These are phyloP conservation scores for Leptomonas seymouri DNA, from an alignment of 208 protist species.

Conservation along the genomic window DNA sequence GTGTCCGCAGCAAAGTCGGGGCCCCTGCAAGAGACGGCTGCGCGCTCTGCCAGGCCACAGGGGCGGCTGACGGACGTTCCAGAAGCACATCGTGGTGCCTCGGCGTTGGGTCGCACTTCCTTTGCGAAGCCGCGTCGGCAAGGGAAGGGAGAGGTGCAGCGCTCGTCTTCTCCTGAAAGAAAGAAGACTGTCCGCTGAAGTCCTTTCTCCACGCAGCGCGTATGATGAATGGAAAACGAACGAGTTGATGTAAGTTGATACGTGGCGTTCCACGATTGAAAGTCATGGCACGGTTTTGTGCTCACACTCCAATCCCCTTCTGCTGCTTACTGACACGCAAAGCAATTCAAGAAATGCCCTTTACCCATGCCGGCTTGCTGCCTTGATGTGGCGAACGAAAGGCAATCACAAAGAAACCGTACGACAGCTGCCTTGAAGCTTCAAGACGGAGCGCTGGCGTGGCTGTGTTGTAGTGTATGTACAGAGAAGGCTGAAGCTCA, in stretches of 20 bases:
- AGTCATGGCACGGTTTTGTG: neutral
- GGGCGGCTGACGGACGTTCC: neutral
- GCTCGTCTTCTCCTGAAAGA: conserved; percentile 1
- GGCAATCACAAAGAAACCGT: no score
- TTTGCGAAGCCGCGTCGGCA: conserved; percentile 2
- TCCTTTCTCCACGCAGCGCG: conserved; percentile 15
- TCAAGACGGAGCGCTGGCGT: no score
- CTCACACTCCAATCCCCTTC: neutral
- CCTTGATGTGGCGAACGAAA: no score
- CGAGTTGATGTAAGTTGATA: conserved; percentile 1
- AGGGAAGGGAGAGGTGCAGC: neutral
- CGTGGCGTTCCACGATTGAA: neutral
- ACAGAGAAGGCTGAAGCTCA: no score
- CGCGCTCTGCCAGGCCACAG: neutral
- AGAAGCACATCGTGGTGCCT: neutral
- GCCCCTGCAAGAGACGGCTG: conserved; percentile 14
- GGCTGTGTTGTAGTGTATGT: no score
- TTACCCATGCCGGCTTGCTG: no score
- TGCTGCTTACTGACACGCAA: no score
- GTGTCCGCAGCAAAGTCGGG: neutral
- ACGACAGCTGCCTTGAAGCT: no score
- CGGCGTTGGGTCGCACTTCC: conserved; percentile 10
- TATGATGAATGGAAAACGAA: neutral
- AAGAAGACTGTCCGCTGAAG: neutral
- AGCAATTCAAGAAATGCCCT: no score